Evolutionary conservation across 345 rosid genomes (phyloP).

Genomic region (Turritis glabra): DNA sequence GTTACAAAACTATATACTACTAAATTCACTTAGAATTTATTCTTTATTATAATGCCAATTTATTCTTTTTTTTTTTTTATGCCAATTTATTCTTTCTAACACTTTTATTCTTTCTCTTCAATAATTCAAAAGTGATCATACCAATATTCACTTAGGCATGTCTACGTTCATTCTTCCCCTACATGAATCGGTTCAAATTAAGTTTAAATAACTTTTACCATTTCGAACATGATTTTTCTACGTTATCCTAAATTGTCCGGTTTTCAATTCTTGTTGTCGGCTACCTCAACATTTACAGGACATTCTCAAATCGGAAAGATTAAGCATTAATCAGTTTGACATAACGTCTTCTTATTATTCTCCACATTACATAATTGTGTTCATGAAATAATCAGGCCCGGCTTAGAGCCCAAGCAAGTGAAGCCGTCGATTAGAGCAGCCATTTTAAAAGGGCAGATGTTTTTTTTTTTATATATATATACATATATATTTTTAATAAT

Average conservation of each 20-base stretch:
- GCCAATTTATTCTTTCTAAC: slow-evolving; percentile 47
- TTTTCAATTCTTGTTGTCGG: slow-evolving; percentile 28
- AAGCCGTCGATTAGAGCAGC: too few species aligned
- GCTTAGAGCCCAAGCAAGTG: too few species aligned
- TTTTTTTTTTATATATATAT: too few species aligned
- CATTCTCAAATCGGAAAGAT: not conserved
- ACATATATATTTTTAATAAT: too few species aligned
- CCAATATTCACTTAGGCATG: slow-evolving; percentile 55
- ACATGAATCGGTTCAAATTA: slow-evolving; percentile 22
- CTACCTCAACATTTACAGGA: slow-evolving; percentile 15
- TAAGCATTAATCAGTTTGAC: not conserved
- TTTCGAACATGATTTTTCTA: slow-evolving; percentile 3
- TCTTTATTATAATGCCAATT: slow-evolving; percentile 58
- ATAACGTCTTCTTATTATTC: not conserved
- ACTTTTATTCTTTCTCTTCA: slow-evolving; percentile 53
- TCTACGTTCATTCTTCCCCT: slow-evolving; percentile 29
- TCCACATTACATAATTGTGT: not conserved
- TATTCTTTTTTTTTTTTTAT: slow-evolving; percentile 36
- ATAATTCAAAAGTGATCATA: slow-evolving; percentile 64
- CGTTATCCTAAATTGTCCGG: slow-evolving; percentile 18
- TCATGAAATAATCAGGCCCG: not conserved
- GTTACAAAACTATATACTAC: slow-evolving; percentile 20
- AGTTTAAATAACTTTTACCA: slow-evolving; percentile 19
- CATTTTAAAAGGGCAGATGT: too few species aligned
- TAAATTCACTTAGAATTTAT: slow-evolving; percentile 52